Evolutionary conservation across 2,329 filamentous ascomycete genomes (phyloP).

Genomic region (Dothistroma pini): DNA sequence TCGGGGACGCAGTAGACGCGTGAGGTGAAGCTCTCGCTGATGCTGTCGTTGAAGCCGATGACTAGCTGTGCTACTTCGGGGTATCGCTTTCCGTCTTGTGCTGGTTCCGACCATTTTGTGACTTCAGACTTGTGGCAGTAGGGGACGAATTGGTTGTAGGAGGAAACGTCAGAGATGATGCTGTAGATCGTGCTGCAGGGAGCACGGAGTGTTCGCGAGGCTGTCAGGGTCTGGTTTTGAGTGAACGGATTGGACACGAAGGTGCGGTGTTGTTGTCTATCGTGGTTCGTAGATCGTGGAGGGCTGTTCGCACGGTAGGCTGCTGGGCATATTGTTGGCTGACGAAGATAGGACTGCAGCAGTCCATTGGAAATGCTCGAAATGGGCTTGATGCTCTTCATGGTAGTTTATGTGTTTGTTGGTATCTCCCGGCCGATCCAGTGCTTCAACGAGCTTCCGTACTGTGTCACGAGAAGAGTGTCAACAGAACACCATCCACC

Average conservation of each 20-base stretch:
- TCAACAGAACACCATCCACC: neutral
- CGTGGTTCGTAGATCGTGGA: conserved; percentile 10
- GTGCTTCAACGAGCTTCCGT: neutral
- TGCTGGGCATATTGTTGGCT: conserved; percentile 15
- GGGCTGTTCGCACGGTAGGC: conserved; percentile 14
- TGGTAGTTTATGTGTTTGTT: conserved; percentile 12
- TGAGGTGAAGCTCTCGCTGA: conserved; percentile 80
- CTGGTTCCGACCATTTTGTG: conserved; percentile 63
- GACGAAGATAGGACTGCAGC: conserved; percentile 18
- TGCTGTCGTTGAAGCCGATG: conserved; percentile 76
- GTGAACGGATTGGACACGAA: conserved; percentile 47
- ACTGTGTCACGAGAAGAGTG: neutral
- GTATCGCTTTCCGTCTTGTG: conserved; percentile 50
- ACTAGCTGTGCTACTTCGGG: conserved; percentile 75
- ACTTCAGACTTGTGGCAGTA: conserved; percentile 79
- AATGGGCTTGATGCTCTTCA: conserved; percentile 29
- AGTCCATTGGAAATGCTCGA: conserved; percentile 21
- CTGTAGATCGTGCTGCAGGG: conserved; percentile 67
- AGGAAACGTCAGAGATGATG: conserved; percentile 82
- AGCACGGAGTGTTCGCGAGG: conserved; percentile 74
- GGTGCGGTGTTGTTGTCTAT: conserved; percentile 34
- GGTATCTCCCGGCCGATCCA: neutral
- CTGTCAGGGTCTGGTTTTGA: conserved; percentile 68
- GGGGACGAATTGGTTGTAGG: conserved; percentile 83
- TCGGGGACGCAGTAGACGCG: conserved; percentile 73